Conservation (phyloP, 2,329 filamentous ascomycete species). For the Apiospora rasikravindrae region DNA sequence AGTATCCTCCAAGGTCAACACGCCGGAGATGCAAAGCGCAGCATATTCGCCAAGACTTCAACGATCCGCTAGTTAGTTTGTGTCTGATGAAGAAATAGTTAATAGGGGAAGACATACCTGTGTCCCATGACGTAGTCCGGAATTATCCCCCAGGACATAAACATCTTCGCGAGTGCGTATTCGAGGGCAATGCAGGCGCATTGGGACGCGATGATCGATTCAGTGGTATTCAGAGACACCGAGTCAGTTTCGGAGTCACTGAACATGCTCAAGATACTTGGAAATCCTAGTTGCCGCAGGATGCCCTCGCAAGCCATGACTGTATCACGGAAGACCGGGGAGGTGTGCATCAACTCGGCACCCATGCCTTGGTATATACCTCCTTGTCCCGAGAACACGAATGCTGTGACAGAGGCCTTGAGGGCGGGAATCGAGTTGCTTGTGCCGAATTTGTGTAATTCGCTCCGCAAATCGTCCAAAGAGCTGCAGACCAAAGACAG, state of each 20-base stretch:
- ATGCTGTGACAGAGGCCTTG: slow-evolving; percentile 14
- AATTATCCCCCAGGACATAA: slow-evolving; percentile 25
- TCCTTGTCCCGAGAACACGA: slow-evolving; percentile 27
- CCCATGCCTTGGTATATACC: slow-evolving; percentile 29
- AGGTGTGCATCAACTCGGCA: slow-evolving; percentile 25
- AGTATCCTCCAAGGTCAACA: slow-evolving; percentile 20
- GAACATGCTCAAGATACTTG: slow-evolving; percentile 13
- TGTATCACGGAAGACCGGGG: slow-evolving; percentile 22
- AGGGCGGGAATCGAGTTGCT: not conserved
- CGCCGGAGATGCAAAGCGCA: slow-evolving; percentile 24
- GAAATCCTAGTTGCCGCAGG: slow-evolving; percentile 15
- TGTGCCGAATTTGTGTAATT: slow-evolving; percentile 3
- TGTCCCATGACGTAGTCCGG: slow-evolving; percentile 25
- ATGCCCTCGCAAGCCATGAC: slow-evolving; percentile 24
- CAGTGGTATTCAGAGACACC: not conserved
- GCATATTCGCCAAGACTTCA: slow-evolving; percentile 26
- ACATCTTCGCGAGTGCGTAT: slow-evolving; percentile 23
- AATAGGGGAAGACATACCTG: slow-evolving; percentile 17
- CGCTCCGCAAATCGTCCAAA: slow-evolving; percentile 18
- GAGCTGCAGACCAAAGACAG: slow-evolving; percentile 24
- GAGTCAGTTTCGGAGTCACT: no score
- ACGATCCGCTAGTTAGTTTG: not conserved
- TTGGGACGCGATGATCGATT: slow-evolving; percentile 23
- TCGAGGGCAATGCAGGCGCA: slow-evolving; percentile 24
- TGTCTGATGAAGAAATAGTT: not conserved